phyloP scores from a whole-genome alignment of 495 filamentous ascomycete genomes.

The Tuber brumale region DNA sequence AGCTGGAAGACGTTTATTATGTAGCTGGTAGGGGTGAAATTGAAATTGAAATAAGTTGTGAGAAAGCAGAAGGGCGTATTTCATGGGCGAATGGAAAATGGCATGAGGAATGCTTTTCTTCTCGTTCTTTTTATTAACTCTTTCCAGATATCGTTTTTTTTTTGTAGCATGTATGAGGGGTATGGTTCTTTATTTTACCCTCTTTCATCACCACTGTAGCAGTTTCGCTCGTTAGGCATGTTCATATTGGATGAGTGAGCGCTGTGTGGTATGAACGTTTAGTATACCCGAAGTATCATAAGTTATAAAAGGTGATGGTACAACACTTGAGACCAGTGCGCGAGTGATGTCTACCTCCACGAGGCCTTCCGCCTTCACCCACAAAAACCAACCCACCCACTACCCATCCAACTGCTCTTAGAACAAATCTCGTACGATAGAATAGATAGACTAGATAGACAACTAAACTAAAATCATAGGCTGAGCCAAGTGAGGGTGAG shows the following conservation, averaged over 20 bases:
- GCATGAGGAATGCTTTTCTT: background rate
- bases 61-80: background rate
- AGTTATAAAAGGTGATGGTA: background rate
- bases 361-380: background rate
- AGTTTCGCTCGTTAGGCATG: background rate
- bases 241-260: constrained; percentile 3
- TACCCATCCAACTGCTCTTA: background rate
- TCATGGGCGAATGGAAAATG: background rate
- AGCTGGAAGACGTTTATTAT: background rate
- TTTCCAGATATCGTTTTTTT: background rate
- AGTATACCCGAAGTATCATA: background rate
- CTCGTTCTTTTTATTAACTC: background rate
- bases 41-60: background rate
- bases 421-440: background rate
- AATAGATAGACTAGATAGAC: background rate
- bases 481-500: background rate
- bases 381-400: background rate
- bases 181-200: background rate
- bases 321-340: background rate
- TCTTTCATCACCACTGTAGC: background rate
- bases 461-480: background rate
- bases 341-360: background rate
- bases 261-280: background rate
- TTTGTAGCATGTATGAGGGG: background rate
- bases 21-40: background rate